A percentile compares a stretch with the other conserved stretches of the same genome.
phyloP scores from a whole-genome alignment of 2,329 filamentous ascomycete species.

The Biscogniauxia sp. region DNA sequence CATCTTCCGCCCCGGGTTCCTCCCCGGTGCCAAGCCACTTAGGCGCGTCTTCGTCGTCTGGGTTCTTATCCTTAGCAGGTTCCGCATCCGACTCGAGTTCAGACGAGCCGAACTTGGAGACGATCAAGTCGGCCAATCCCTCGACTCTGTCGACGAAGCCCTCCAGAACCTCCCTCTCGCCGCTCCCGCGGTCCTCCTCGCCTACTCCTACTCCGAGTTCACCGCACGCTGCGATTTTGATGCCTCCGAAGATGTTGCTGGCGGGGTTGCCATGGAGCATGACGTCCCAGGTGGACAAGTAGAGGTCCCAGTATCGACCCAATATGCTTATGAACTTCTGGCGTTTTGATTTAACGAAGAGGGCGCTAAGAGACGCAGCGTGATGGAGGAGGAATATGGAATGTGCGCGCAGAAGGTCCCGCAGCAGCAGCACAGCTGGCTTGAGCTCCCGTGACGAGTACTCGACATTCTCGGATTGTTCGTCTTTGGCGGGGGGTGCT shows the following conservation, averaged over 20 bases:
- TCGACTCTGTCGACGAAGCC: constrained; percentile 78
- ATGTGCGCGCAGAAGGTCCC: constrained; percentile 81
- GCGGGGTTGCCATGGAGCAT: constrained; percentile 87
- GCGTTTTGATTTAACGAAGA: constrained; percentile 65
- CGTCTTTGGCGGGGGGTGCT: constrained; percentile 35
- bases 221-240: constrained; percentile 85
- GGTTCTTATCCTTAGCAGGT: constrained; percentile 25
- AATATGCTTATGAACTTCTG: constrained; percentile 70
- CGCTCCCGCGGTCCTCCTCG: constrained; percentile 91
- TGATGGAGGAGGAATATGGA: constrained; percentile 86
- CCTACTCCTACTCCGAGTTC: constrained; percentile 93
- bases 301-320: constrained; percentile 76
- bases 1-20: constrained; percentile 70
- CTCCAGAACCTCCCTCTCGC: constrained; percentile 89
- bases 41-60: constrained; percentile 24
- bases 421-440: constrained; percentile 71
- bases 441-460: constrained; percentile 91
- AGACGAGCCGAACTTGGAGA: constrained; percentile 72
- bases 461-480: constrained; percentile 55
- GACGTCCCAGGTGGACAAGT: constrained; percentile 76
- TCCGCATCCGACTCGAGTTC: constrained; percentile 33
- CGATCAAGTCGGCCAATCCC: constrained; percentile 82
- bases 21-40: constrained; percentile 74
- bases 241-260: constrained; percentile 72
- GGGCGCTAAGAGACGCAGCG: constrained; percentile 66